phyloP scores from a whole-genome alignment of 2,329 filamentous ascomycete species.

The Aureobasidium namibiae region DNA sequence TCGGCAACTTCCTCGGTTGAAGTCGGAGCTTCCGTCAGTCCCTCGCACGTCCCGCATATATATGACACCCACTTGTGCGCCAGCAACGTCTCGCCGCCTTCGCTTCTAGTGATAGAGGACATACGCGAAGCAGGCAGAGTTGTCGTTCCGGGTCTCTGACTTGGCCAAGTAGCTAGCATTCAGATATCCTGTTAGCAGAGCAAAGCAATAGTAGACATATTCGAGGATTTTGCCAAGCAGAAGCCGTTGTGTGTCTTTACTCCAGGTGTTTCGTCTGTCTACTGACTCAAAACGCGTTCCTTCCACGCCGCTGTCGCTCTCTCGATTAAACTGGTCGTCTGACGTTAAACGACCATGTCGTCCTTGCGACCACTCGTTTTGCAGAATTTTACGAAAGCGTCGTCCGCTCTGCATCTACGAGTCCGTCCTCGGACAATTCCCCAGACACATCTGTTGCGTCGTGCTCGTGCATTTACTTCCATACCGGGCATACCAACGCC shows the following conservation, averaged over 20 bases:
- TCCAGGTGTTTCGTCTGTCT: not conserved
- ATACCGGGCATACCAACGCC: conserved; percentile 6
- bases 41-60: not conserved
- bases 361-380: not conserved
- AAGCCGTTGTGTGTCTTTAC: not conserved
- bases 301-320: not conserved
- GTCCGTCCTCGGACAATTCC: not conserved
- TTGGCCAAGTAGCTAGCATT: not conserved
- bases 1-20: conserved; percentile 5
- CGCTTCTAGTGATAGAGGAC: not conserved
- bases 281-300: not conserved
- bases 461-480: not conserved
- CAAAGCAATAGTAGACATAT: not conserved
- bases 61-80: not conserved
- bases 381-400: not conserved
- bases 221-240: not conserved
- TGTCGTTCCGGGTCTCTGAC: not conserved
- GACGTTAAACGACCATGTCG: not conserved
- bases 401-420: not conserved
- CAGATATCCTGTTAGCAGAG: not conserved
- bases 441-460: not conserved
- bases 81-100: not conserved
- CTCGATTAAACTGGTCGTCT: not conserved
- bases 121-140: not conserved
- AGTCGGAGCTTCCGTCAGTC: conserved; percentile 1